These are phyloP conservation scores for Pyrenochaeta sp. DNA, from an alignment of 2,329 filamentous ascomycete species.

Conservation along the genomic window DNA sequence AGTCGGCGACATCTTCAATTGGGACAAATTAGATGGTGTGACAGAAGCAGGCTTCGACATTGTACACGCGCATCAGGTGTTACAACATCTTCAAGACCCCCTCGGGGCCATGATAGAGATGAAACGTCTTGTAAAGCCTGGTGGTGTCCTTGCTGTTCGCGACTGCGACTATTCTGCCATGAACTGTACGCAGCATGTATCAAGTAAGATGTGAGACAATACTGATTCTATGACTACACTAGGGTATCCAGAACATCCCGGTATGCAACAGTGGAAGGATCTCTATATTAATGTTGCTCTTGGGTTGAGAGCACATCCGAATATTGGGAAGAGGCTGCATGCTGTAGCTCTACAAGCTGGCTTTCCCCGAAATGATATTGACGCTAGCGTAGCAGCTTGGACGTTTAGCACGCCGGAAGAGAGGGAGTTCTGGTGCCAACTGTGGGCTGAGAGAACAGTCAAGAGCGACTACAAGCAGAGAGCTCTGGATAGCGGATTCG, in stretches of 20 bases:
- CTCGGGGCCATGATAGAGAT: conserved; percentile 62
- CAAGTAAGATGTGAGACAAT: too few species aligned
- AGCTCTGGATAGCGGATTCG: conserved; percentile 48
- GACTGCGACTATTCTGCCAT: conserved; percentile 47
- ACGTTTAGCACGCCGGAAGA: conserved; percentile 51
- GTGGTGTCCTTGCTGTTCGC: conserved; percentile 62
- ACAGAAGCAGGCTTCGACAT: conserved; percentile 61
- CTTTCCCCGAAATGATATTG: conserved; percentile 48
- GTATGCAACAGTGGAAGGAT: conserved; percentile 47
- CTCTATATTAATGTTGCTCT: conserved; percentile 45
- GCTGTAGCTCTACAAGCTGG: conserved; percentile 52
- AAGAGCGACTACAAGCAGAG: conserved; percentile 48
- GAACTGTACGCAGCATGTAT: conserved; percentile 23
- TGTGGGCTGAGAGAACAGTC: conserved; percentile 50
- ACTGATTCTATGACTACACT: too few species aligned
- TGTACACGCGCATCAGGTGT: conserved; percentile 67
- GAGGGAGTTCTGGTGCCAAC: conserved; percentile 51
- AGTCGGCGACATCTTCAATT: conserved; percentile 52
- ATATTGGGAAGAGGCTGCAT: conserved; percentile 47
- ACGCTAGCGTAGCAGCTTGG: conserved; percentile 53
- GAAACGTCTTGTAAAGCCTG: conserved; percentile 61
- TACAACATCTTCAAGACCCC: conserved; percentile 65
- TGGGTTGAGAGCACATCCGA: conserved; percentile 43
- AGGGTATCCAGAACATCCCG: conserved; percentile 47
- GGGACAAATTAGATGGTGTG: conserved; percentile 54